Percentiles rank a stretch among this genome's conserved stretches.
These are phyloP conservation scores for Nemania sp. DNA, from an alignment of 2,329 filamentous ascomycete genomes.

Conservation along the genomic window DNA sequence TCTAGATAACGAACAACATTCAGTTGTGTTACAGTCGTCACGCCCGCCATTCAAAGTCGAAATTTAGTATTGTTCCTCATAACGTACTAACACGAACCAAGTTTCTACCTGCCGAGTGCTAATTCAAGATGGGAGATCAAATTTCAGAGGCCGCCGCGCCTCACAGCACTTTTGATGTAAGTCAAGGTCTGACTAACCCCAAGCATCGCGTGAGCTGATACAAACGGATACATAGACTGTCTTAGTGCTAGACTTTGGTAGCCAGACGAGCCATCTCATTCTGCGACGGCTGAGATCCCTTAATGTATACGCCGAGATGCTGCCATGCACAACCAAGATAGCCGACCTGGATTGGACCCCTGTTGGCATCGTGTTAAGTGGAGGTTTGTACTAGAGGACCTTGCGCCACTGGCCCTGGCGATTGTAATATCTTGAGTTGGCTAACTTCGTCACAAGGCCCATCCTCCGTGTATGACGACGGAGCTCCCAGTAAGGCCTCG, in stretches of 20 bases:
- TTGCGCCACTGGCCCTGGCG: not conserved
- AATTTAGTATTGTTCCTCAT: not conserved
- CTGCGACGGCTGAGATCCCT: constrained; percentile 74
- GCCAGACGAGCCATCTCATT: constrained; percentile 74
- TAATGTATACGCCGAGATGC: constrained; percentile 82
- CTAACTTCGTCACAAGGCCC: constrained; percentile 41
- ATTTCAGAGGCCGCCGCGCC: constrained; percentile 35
- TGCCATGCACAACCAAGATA: constrained; percentile 83
- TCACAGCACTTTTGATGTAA: constrained; percentile 45
- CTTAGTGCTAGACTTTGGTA: constrained; percentile 69
- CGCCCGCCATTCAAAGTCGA: not conserved
- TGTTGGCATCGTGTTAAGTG: constrained; percentile 79
- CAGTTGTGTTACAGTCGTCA: too few relatives aligned
- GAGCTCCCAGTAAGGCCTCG: constrained; percentile 56
- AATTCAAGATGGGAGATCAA: constrained; percentile 11
- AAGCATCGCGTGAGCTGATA: constrained; percentile 10
- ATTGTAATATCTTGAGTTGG: not conserved
- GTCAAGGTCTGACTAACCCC: constrained; percentile 20
- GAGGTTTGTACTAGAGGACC: constrained; percentile 51
- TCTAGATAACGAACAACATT: not conserved
- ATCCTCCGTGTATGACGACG: constrained; percentile 79
- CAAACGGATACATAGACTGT: constrained; percentile 61
- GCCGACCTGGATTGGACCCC: constrained; percentile 77
- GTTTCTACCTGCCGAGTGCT: not conserved
- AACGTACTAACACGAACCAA: not conserved